A percentile compares a stretch with the other conserved stretches of the same genome.
These are phyloP conservation scores for Coprinopsis marcescibilis DNA, from an alignment of 768 basidiomycete genomes.

Conservation along the genomic window DNA sequence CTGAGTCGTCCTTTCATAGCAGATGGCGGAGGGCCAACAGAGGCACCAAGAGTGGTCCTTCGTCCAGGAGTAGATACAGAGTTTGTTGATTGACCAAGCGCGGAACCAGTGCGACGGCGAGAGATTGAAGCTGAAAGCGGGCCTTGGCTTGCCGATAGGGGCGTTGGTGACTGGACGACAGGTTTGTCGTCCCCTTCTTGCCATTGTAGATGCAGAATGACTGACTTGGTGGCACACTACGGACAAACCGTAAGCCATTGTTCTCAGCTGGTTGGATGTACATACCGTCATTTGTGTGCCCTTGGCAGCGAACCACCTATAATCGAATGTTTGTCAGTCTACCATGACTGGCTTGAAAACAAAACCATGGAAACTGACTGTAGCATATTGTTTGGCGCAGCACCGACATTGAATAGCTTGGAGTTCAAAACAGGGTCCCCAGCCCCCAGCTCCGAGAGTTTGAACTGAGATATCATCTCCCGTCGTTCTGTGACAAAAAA, in stretches of 20 bases:
- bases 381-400: constrained; percentile 82
- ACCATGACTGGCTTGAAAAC: neutral
- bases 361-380: constrained; percentile 54
- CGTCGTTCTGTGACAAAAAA: constrained; percentile 37
- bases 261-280: constrained; percentile 7
- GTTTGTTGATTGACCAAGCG: constrained; percentile 47
- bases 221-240: constrained; percentile 84
- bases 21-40: constrained; percentile 15
- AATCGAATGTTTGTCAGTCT: constrained; percentile 7
- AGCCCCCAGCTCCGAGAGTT: constrained; percentile 69
- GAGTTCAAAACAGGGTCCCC: constrained; percentile 60
- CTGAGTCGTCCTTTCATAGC: constrained; percentile 39
- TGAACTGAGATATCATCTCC: constrained; percentile 93
- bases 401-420: constrained; percentile 71
- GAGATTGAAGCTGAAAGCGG: constrained; percentile 21
- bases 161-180: constrained; percentile 17
- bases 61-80: constrained; percentile 34
- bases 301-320: constrained; percentile 85
- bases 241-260: neutral
- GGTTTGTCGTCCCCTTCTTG: constrained; percentile 50
- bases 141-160: constrained; percentile 22
- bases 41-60: constrained; percentile 28
- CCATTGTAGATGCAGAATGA: constrained; percentile 85
- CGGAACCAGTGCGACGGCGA: constrained; percentile 44
- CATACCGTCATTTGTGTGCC: constrained; percentile 85